Evolutionary conservation across 805 yeast species (phyloP), one percentile per base, ranked within the genome.

Genomic region (Huiozyma naganishii): DNA sequence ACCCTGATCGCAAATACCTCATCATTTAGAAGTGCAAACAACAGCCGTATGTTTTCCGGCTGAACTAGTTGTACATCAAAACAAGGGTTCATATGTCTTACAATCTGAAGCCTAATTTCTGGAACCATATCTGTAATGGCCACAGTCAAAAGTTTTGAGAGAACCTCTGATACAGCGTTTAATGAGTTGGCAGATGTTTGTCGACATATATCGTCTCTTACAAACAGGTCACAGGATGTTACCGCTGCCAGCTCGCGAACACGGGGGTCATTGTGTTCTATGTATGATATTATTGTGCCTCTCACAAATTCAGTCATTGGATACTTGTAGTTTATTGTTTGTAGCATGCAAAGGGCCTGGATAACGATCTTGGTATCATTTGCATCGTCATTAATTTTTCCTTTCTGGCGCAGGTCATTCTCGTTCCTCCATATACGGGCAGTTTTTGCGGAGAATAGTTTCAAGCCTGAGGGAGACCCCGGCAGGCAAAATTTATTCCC

Each of bases 51-150:
- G 58, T 87, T 88, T 44, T 83, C 92, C 0, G 95, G 92, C 59
- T 90, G 97, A 0, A 96, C 83, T 33, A 89, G 65, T 54, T 90
- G 97, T 0, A 95, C 83, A 54, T 90, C 96, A 58, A 89, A 83
- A 47, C 73, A 72, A 3, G 78, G 74, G 32, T 86, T 85, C 37
- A 90, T 67, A 37, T 87, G 72, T 39, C 71, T 71, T 47, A 90
- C 67, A 0, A 90, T 86, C 46, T 83, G 86, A 4, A 84, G 62
- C 43, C 97, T 69, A 29, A 89, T 83, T 46, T 87, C 95, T 2
- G 89, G 75, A 5, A 75, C 74, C 0, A 90, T 83, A 52, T 89
- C 97, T 0, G 95, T 82, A n/a, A 89, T 82, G 1, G 94, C 84
- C 8, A 86, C 73, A 0, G 95, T 75, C 35, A 89, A 65, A 23